Base-by-base conservation (phyloP, 208 protist species). In the Trypanosoma melophagium region DNA sequence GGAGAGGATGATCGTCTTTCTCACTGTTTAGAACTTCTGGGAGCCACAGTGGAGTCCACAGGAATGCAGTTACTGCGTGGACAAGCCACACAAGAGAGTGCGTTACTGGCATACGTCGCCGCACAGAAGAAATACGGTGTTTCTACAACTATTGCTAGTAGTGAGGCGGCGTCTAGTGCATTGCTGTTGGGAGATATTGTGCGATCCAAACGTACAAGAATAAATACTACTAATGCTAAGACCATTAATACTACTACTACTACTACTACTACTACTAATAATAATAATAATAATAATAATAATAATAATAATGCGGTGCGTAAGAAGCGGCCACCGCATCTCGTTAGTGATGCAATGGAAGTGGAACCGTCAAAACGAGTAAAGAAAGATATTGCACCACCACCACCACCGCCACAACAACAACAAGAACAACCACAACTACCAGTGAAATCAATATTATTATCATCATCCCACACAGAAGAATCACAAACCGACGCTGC, bases 1-100 rank as follows among this genome's bases (percentile, higher is more conserved):
- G 35, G 57, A 24, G 53, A 69, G 8, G 25, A 53, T 12, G 66
- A 71, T 8, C 13, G 35, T 61, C 66, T 71, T 21, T 71, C 66
- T 12, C 66, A 45, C 0, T 63, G 66, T 40, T 49, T 71, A 28
- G 66, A 71, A 31, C 25, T 38, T 55, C 42, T 71, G 24, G 54
- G 41, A 22, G 44, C 69, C 16, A 22, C 25, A 17, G 19, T 31
- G 2, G 47, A 54, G n/a, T 38, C 57, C 24, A 44, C 56, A n/a
- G 47, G 14, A 0, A 53, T 71, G 66, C 66, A 63, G 1, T 47
- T 71, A 12, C 1, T 47, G 4, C 55, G 66, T 35, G 56, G 45
- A 3, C 7, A 17, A 17, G 38, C 57, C 38, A 57, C 66, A 35
- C 54, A 71, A 49, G 28, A 58, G 35, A 67, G 35, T 52, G 10